phyloP scores from a whole-genome alignment of 495 filamentous ascomycete species.

The Penicillium parvum region DNA sequence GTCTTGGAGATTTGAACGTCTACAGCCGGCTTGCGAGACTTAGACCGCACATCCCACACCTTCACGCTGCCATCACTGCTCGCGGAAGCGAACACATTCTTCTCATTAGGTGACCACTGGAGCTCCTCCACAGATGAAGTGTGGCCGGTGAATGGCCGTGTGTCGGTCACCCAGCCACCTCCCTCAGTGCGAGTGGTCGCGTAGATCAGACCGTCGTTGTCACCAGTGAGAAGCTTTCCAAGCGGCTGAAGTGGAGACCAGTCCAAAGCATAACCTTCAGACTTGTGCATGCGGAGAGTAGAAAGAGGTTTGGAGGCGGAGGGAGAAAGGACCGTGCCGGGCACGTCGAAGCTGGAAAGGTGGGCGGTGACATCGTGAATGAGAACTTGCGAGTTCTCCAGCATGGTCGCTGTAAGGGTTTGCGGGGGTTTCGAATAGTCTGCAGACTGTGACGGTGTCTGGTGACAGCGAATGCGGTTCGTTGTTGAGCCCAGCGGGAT shows the following conservation, averaged over 20 bases:
- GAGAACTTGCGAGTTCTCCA: slow-evolving; percentile 78
- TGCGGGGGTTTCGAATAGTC: slow-evolving; percentile 66
- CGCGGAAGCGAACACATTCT: slow-evolving; percentile 86
- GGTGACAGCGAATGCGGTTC: slow-evolving; percentile 85
- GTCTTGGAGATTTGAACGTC: slow-evolving; percentile 76
- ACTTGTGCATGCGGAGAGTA: slow-evolving; percentile 84
- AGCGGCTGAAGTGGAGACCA: slow-evolving; percentile 76
- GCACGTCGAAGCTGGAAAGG: slow-evolving; percentile 79
- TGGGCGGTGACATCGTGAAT: slow-evolving; percentile 93
- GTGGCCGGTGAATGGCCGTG: slow-evolving; percentile 75
- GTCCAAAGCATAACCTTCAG: slow-evolving; percentile 91
- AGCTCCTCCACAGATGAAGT: slow-evolving; percentile 84
- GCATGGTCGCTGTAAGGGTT: slow-evolving; percentile 86
- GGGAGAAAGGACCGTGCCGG: slow-evolving; percentile 72
- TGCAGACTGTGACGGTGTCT: slow-evolving; percentile 57
- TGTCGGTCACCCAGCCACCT: slow-evolving; percentile 82
- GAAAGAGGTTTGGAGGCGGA: slow-evolving; percentile 79
- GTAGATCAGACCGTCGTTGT: slow-evolving; percentile 86
- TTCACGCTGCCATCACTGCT: slow-evolving; percentile 91
- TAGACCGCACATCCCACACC: slow-evolving; percentile 90
- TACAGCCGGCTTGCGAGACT: slow-evolving; percentile 77
- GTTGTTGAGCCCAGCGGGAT: slow-evolving; percentile 82
- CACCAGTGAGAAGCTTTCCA: slow-evolving; percentile 87
- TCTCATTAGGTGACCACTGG: slow-evolving; percentile 91
- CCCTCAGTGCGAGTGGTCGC: slow-evolving; percentile 78